phyloP scores from a whole-genome alignment of 176 grass and related monocot genomes.

The Carex littledalei region DNA sequence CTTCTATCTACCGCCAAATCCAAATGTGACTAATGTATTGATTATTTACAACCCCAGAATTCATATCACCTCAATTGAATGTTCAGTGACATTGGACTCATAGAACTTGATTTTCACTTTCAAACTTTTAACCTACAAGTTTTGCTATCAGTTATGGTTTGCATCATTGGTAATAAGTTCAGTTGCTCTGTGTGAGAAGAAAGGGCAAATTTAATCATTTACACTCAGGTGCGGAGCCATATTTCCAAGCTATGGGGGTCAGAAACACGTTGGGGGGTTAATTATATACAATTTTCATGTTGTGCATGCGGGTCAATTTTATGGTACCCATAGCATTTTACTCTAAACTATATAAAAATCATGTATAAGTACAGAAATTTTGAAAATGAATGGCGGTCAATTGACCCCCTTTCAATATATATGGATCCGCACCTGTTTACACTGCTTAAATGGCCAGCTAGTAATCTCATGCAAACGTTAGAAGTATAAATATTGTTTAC shows the following conservation, averaged over 20 bases:
- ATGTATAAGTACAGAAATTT: too few species aligned
- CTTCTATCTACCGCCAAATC: neutral
- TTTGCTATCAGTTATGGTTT: neutral
- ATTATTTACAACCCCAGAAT: neutral
- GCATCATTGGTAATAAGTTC: neutral
- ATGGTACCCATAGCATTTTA: too few species aligned
- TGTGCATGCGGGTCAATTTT: too few species aligned
- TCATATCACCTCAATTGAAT: neutral
- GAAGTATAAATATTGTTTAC: neutral
- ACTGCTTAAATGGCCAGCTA: neutral
- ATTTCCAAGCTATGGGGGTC: too few species aligned
- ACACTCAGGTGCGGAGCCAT: neutral
- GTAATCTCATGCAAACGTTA: neutral
- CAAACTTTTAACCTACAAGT: neutral
- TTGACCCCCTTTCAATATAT: too few species aligned
- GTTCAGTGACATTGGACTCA: neutral
- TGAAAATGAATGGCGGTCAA: too few species aligned
- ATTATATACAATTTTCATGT: too few species aligned
- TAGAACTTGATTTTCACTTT: neutral
- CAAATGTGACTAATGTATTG: neutral
- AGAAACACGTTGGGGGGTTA: too few species aligned
- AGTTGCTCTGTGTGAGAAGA: neutral
- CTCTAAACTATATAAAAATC: too few species aligned
- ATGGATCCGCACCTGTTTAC: too few species aligned
- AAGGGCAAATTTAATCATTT: neutral